These are phyloP conservation scores for Aspergillus campestris DNA, from an alignment of 495 filamentous ascomycete species.

Conservation along the genomic window DNA sequence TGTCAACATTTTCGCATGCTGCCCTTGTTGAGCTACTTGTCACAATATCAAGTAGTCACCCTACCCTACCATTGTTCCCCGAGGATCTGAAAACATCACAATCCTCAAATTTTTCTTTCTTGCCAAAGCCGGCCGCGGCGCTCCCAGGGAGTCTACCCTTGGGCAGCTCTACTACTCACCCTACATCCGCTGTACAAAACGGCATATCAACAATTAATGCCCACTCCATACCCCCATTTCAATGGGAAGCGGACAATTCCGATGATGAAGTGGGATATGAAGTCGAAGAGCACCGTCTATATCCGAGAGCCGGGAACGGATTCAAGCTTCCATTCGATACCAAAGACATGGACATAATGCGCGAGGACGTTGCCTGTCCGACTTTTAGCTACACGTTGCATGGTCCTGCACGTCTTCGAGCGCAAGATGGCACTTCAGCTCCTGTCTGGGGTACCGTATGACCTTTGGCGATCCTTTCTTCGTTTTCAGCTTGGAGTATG, in stretches of 20 bases:
- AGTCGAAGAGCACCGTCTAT: conserved; percentile 46
- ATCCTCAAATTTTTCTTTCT: conserved; percentile 16
- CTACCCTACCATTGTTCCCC: conserved; percentile 34
- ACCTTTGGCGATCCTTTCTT: too few relatives aligned
- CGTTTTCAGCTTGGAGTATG: too few relatives aligned
- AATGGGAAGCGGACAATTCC: background rate
- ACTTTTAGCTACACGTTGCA: conserved; percentile 39
- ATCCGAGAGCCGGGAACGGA: conserved; percentile 57
- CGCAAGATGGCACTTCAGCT: conserved; percentile 1
- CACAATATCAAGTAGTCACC: conserved; percentile 22
- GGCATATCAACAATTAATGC: background rate
- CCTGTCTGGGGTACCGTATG: conserved; percentile 5
- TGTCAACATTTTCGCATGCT: conserved; percentile 31
- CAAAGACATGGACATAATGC: conserved; percentile 34
- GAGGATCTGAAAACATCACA: conserved; percentile 18
- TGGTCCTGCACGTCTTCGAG: conserved; percentile 9
- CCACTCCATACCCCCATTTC: too few relatives aligned
- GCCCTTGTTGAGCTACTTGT: conserved; percentile 34
- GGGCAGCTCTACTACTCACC: background rate
- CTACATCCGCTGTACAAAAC: conserved; percentile 6
- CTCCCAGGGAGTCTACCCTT: background rate
- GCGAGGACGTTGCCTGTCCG: conserved; percentile 31
- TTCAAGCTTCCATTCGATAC: conserved; percentile 24
- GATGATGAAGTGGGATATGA: conserved; percentile 29
- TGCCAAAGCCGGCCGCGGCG: background rate